Conservation (phyloP, 768 basidiomycete species). For the Podaxis rugospora region DNA sequence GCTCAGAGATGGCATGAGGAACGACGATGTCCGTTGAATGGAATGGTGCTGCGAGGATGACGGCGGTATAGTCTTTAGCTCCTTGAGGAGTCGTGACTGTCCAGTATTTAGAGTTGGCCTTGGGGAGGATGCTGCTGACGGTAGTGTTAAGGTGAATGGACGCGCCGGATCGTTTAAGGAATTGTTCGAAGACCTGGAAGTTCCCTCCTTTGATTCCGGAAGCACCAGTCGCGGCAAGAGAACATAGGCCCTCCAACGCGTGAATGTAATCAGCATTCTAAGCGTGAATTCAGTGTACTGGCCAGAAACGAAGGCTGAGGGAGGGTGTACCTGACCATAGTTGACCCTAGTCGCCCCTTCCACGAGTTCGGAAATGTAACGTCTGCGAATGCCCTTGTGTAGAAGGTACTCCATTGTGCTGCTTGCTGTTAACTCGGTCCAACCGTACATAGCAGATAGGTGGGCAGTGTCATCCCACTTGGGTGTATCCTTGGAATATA, state of each 20-base stretch:
- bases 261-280: slow-evolving; percentile 72
- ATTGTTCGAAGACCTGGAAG: slow-evolving; percentile 78
- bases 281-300: neutral
- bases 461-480: slow-evolving; percentile 60
- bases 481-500: slow-evolving; percentile 54
- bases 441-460: slow-evolving; percentile 50
- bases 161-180: slow-evolving; percentile 68
- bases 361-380: slow-evolving; percentile 69
- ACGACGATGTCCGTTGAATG: slow-evolving; percentile 60
- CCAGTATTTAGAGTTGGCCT: slow-evolving; percentile 41
- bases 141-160: slow-evolving; percentile 65
- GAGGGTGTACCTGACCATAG: slow-evolving; percentile 61
- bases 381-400: slow-evolving; percentile 46
- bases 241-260: slow-evolving; percentile 66
- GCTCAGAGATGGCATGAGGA: slow-evolving; percentile 40
- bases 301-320: neutral
- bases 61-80: slow-evolving; percentile 53
- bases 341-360: slow-evolving; percentile 82
- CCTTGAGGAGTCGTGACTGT: slow-evolving; percentile 45
- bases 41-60: slow-evolving; percentile 87
- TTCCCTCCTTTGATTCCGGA: slow-evolving; percentile 74
- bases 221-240: slow-evolving; percentile 71
- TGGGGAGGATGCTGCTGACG: slow-evolving; percentile 49
- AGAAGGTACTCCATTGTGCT: slow-evolving; percentile 56
- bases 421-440: slow-evolving; percentile 42